Evolutionary conservation across 192 early-diverging fungal species (phyloP), one percentile per base, ranked within the genome.

Genomic region (Coemansia sp.): DNA sequence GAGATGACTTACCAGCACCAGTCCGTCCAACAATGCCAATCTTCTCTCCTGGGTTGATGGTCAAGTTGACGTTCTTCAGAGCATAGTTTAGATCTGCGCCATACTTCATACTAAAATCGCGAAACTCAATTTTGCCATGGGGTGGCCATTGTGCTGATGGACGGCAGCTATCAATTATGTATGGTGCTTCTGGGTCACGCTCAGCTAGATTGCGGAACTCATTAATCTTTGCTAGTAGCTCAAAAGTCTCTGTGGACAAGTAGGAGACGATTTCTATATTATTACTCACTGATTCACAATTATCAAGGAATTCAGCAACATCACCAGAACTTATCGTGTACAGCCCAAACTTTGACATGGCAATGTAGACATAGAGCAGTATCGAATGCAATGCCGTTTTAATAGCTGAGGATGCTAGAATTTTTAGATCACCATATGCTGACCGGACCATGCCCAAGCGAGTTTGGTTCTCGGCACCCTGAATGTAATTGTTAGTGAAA

Each of bases 121-220:
- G 36, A 60, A 81, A 81, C 29, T 76, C 79, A 31, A 81, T 68
- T 15, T 61, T 34, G 16, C 80, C 80, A 5, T 22, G 1, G 3
- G 39, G 9, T 4, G 80, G 80, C 80, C 80, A 82, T 7, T 60
- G 27, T 3, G 62, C 41, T 29, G 24, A 24, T 24, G 24, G 24
- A 24, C 24, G 24, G 1, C 24, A 24, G 24, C 24, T 24, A 24
- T 24, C 24, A 24, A 24, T 24, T 24, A 24, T 1, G 24, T 24
- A 24, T 24, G 24, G 24, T 24, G 24, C 24, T 1, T 24, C 24
- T 24, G 24, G 24, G 1, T 24, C 24, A 24, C 1, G 24, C 24
- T 24, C 24, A 24, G 24, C 24, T 24, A 24, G 24, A 24, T 24
- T 24, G 24, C 24, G 24, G 24, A 24, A 24, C 24, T 24, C 9